Conservation (phyloP, 192 early-diverging fungal genomes). For the Coemansia sp. region DNA sequence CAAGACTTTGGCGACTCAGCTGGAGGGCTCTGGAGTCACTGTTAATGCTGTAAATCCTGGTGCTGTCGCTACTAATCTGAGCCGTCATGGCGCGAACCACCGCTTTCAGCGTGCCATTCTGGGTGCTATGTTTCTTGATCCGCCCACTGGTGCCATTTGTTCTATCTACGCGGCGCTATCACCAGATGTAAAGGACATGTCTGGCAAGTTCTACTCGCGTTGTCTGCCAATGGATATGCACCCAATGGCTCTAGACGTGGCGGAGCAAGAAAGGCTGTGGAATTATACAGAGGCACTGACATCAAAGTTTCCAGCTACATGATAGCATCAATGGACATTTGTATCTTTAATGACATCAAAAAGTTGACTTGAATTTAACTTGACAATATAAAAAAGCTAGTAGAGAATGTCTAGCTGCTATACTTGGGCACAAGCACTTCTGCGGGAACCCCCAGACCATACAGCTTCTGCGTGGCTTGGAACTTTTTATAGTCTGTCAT, state of each 20-base stretch:
- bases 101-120: neutral
- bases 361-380: neutral
- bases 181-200: slow-evolving; percentile 4
- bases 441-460: neutral
- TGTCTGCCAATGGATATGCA: slow-evolving; percentile 8
- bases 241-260: slow-evolving; percentile 6
- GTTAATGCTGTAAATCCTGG: slow-evolving; percentile 23
- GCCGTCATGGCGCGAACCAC: neutral
- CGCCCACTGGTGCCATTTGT: slow-evolving; percentile 8
- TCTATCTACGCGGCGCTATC: slow-evolving; percentile 11
- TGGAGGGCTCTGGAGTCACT: slow-evolving; percentile 9
- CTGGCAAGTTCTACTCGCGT: slow-evolving; percentile 12
- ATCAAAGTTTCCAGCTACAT: neutral
- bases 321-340: neutral
- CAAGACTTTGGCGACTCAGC: slow-evolving; percentile 10
- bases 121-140: neutral
- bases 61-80: slow-evolving; percentile 3
- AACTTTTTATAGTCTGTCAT: slow-evolving; percentile 12
- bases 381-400: neutral
- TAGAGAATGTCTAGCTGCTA: neutral
- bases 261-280: slow-evolving; percentile 24
- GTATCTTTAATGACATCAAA: too few relatives aligned
- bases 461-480: slow-evolving; percentile 14
- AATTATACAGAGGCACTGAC: slow-evolving; percentile 16
- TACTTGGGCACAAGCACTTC: slow-evolving; percentile 9